Evolutionary conservation across 73 alveolate genomes (phyloP), one percentile per base, ranked within the genome.

Genomic region (Effrenium voratum): DNA sequence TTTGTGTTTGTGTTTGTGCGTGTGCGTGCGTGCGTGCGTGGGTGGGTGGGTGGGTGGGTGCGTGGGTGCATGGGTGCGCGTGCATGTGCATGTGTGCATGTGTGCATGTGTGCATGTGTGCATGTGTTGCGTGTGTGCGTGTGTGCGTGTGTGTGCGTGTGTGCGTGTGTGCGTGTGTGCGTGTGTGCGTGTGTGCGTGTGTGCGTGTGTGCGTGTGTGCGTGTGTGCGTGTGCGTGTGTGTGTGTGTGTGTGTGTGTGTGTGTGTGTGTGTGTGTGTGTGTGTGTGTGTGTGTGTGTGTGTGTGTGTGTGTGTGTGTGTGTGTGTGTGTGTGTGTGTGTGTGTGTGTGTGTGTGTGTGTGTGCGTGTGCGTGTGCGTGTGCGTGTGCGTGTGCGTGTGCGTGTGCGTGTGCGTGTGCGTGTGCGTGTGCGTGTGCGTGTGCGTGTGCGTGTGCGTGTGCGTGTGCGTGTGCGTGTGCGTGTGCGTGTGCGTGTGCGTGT

Each of bases 251-350:
- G 79, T 66, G 79, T 66, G 79, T 66, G 79, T 66, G 79, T 66
- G 79, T 66, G 79, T 66, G 79, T 66, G 13, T 66, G 41, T 66
- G 79, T 66, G 79, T 66, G 79, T 66, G 79, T 66, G 79, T 66
- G 79, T 66, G 79, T 66, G 79, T 66, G 79, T 66, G 79, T 66
- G 79, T 52, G 26, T 66, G 79, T 66, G 79, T 66, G 79, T 66
- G 79, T 66, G 79, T 66, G 79, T 66, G 79, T 66, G 79, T 66
- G 79, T 66, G 79, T 66, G 79, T 66, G 79, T 66, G 79, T 66
- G 41, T 66, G 79, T 66, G 79, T 66, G 79, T 66, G 79, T 66
- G 79, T 66, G 79, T 66, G 79, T 66, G 79, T 66, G 79, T 66
- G 79, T 66, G 79, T 66, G 13, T 66, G 41, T 66, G 79, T 66